Percentiles rank a stretch among this genome's conserved stretches.
Evolutionary conservation across 331 rosid species (phyloP).

Genomic region (Cydonia oblonga): DNA sequence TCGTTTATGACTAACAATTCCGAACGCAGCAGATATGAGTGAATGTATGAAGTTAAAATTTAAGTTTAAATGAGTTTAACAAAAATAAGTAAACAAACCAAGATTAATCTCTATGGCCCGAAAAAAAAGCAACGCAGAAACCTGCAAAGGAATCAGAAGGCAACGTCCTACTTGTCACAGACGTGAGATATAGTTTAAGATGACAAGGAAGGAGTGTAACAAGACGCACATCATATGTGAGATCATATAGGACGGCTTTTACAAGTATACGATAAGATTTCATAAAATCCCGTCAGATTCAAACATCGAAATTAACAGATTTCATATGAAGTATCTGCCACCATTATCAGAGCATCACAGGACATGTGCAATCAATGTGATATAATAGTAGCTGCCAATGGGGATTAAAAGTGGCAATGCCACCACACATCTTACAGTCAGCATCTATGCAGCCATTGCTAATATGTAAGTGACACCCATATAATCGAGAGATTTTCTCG

Average conservation of each 20-base stretch:
- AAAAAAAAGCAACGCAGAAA: background rate
- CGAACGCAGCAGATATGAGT: background rate
- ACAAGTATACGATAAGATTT: background rate
- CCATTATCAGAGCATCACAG: background rate
- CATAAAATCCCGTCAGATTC: background rate
- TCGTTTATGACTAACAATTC: background rate
- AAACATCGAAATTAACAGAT: background rate
- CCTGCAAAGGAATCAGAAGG: background rate
- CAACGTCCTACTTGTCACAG: background rate
- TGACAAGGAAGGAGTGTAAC: background rate
- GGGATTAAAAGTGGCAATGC: background rate
- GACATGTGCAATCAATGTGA: background rate
- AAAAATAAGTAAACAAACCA: background rate
- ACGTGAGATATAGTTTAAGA: background rate
- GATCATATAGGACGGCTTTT: background rate
- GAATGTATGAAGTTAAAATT: too few relatives aligned
- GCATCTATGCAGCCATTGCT: background rate
- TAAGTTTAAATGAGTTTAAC: background rate
- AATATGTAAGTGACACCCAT: background rate
- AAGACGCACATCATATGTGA: background rate
- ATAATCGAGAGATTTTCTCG: background rate
- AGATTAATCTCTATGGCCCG: background rate
- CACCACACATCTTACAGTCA: background rate
- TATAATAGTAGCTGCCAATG: background rate
- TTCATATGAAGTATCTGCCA: background rate